Percentiles rank a stretch among this genome's conserved stretches.
Evolutionary conservation across 257 asterid genomes (phyloP).

Genomic region (Solanum chiquidenum): DNA sequence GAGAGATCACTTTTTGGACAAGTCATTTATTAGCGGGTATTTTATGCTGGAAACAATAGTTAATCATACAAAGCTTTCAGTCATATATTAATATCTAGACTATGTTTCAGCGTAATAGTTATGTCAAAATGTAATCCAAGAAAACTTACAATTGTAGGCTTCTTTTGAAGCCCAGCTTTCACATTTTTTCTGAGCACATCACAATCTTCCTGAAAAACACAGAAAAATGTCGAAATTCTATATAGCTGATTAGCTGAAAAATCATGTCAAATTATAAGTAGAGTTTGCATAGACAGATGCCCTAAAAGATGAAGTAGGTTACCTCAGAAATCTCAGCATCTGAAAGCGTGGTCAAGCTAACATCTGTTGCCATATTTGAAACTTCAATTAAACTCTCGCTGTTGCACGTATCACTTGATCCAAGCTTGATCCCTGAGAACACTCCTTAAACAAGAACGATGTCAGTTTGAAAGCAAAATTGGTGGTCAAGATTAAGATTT

Average conservation of each 20-base stretch:
- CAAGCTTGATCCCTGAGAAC: slow-evolving; percentile 28
- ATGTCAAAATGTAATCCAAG: neutral
- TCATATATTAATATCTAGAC: neutral
- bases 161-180: slow-evolving; percentile 41
- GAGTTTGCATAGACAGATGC: neutral
- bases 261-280: neutral
- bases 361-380: slow-evolving; percentile 28
- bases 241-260: neutral
- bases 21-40: neutral
- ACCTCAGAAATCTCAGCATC: slow-evolving; percentile 38
- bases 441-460: neutral
- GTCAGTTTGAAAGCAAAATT: neutral
- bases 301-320: neutral
- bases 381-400: slow-evolving; percentile 22
- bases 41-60: neutral
- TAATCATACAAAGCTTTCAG: neutral
- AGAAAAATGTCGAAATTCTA: neutral
- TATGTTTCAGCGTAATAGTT: neutral
- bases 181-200: slow-evolving; percentile 36
- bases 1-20: neutral
- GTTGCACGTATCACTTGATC: slow-evolving; percentile 16
- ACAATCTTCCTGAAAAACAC: slow-evolving; percentile 55
- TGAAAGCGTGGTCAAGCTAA: slow-evolving; percentile 23
- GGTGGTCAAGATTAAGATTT: neutral
- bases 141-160: slow-evolving; percentile 65